Base-by-base conservation (phyloP, 148 eudicot species). In the Dianthus caryophyllus region DNA sequence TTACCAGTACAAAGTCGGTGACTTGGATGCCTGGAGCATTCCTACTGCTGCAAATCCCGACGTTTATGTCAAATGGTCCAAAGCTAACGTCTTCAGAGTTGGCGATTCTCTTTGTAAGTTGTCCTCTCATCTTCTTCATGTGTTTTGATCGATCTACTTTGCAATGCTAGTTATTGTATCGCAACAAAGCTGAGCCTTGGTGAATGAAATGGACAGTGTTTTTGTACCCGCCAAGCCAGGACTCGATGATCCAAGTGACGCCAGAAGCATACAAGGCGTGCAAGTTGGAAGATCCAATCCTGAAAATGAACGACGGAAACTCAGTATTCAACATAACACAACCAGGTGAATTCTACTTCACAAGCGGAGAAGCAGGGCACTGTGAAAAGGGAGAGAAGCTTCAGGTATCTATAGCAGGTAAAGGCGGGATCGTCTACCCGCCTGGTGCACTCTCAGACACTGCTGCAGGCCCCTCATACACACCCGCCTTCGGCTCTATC, bases 171-270 rank as follows among this genome's bases (percentile, higher is more conserved):
- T n/a, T n/a, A n/a, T n/a, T n/a, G n/a, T n/a, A n/a, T n/a, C n/a
- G n/a, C n/a, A n/a, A 33, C 7, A 41, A 41, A 3, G 44, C 44
- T 41, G 44, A 41, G 44, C 11, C 10, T 9, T 2, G 44, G 44
- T 41, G 44, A 41, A 41, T 41, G 44, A 26, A 36, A 15, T 48
- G 57, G 17, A 82, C 91, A 93, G 98, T 93, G 77, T 93, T 93
- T 63, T 64, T 94, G 68, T 94, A 86, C 85, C 97, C 97, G 33
- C 98, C 98, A 73, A 94, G 97, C 71, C 81, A 90, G 67, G 98
- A 94, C 67, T 94, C 98, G 66, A 75, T 90, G 59, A 77, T 88
- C 53, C 97, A 84, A 76, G 96, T 94, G 39, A 86, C 83, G 48
- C 77, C 74, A 43, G 55, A 68, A 29, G 72, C 90, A 0, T 88